Conservation (phyloP, 106 monocot species). For the Acanthochlamys bracteata region DNA sequence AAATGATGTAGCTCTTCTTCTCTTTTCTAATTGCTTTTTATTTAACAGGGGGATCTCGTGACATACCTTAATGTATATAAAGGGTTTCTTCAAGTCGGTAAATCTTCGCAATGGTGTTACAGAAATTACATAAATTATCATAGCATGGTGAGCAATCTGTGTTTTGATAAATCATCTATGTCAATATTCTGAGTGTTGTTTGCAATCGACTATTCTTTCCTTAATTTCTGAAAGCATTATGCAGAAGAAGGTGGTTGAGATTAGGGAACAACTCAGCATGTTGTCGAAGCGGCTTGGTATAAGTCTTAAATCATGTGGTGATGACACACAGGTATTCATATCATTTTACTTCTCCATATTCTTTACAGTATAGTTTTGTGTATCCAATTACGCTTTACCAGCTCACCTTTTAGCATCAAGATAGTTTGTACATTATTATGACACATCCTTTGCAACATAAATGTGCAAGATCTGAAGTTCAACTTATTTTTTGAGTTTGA, state of each 20-base stretch:
- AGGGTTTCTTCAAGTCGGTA: constrained; percentile 80
- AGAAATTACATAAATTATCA: constrained; percentile 92
- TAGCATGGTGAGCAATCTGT: constrained; percentile 50
- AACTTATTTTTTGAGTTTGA: neutral
- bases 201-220: no score
- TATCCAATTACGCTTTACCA: no score
- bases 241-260: constrained; percentile 96
- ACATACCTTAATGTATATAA: constrained; percentile 70
- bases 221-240: constrained; percentile 8
- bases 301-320: constrained; percentile 65
- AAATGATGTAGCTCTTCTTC: no score
- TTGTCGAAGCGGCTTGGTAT: constrained; percentile 70
- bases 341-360: neutral
- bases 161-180: neutral
- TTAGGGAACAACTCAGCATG: constrained; percentile 71
- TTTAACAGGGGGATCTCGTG: constrained; percentile 85
- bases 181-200: neutral
- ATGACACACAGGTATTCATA: constrained; percentile 60
- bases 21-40: neutral
- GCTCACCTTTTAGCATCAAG: neutral
- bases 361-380: constrained; percentile 3
- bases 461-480: no score
- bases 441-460: no score
- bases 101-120: constrained; percentile 94
- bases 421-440: no score